Evolutionary conservation across 2,329 filamentous ascomycete genomes (phyloP).

Genomic region (Fusarium abutilonis): DNA sequence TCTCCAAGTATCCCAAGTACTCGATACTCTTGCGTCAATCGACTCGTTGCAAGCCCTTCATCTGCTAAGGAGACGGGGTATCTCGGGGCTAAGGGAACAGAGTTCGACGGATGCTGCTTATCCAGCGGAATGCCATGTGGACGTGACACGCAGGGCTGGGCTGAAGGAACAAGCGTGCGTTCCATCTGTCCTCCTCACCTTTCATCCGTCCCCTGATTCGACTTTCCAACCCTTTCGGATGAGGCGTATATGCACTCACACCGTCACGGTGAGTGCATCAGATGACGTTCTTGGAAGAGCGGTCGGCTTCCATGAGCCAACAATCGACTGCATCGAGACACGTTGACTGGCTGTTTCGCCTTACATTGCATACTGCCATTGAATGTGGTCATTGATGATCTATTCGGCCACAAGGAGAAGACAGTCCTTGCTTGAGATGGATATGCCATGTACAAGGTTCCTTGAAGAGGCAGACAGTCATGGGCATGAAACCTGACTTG

Average conservation of each 20-base stretch:
- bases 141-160: slow-evolving; percentile 22
- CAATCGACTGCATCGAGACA: not conserved
- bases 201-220: slow-evolving; percentile 12
- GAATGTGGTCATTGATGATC: slow-evolving; percentile 1
- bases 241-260: slow-evolving; percentile 9
- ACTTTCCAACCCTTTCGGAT: slow-evolving; percentile 12
- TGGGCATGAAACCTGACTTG: slow-evolving; percentile 10
- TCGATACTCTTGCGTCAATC: slow-evolving; percentile 23
- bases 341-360: slow-evolving; percentile 9
- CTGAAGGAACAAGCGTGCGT: slow-evolving; percentile 7
- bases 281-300: slow-evolving; percentile 14
- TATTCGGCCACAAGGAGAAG: slow-evolving; percentile 19
- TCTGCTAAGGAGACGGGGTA: not conserved
- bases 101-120: slow-evolving; percentile 15
- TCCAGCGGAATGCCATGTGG: slow-evolving; percentile 31
- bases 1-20: slow-evolving; percentile 32
- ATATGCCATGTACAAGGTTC: slow-evolving; percentile 7
- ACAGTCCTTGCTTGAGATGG: not conserved
- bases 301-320: not conserved
- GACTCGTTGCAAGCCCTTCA: not conserved
- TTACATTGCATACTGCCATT: not conserved
- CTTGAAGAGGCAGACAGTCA: slow-evolving; percentile 6
- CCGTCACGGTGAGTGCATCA: slow-evolving; percentile 9
- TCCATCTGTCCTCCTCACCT: slow-evolving; percentile 9
- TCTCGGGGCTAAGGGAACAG: slow-evolving; percentile 9